Base-by-base conservation (phyloP, 148 eudicot genomes). In the Silene uniflora region DNA sequence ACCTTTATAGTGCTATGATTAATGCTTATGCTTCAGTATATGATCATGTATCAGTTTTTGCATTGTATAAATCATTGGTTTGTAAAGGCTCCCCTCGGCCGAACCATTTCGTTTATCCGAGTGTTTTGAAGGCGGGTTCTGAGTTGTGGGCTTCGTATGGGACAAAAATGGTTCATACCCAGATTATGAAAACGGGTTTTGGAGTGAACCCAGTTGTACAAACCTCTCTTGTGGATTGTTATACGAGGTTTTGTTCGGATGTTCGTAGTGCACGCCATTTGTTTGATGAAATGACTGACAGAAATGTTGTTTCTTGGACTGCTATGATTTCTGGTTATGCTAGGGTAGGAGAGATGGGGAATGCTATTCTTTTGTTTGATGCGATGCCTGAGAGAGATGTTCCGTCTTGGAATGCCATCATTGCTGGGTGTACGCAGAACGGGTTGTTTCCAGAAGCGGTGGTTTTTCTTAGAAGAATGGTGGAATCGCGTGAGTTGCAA, bases 251-350 rank as follows among this genome's bases (percentile, higher is more conserved):
- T 79, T 78, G 87, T 25, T 75, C 80, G 6, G 89, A 82, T 84
- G 56, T 84, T 23, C 56, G 69, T 42, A 60, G 63, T 59, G 97
- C 97, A 22, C 74, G 86, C 42, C 47, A 73, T 65, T 49, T 92
- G 89, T 90, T 92, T 44, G 97, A 90, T 56, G 92, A 86, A 90
- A 92, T 92, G 88, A 52, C 84, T 80, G 95, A 86, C 8, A 88
- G 87, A 66, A 90, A 86, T 83, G 88, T 87, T 27, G 91, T 90
- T 62, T 74, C 95, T 27, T 90, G 91, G 91, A 90, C 92, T 14
- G 91, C 92, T 49, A 90, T 92, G 95, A 52, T 90, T 69, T 83
- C 89, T 22, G 95, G 90, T 80, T 92, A 90, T 79, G 74, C 86
- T 32, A 85, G 88, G 76, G 74, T 84, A 14, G 94, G 97, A 63